Base-by-base conservation (phyloP, 2,329 filamentous ascomycete genomes). In the Aspergillus novoparasiticus region DNA sequence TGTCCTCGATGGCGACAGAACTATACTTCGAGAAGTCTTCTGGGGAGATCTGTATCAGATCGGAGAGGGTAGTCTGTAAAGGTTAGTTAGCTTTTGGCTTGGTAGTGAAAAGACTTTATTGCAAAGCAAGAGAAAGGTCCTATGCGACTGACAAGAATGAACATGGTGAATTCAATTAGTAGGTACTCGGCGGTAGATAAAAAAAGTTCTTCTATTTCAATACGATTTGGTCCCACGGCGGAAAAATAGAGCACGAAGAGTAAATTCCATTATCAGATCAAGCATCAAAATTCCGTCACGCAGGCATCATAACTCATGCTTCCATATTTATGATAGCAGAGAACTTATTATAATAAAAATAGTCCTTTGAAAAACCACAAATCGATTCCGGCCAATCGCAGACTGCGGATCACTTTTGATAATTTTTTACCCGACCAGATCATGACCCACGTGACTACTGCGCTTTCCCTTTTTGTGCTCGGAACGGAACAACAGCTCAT, bases 21-120 rank as follows among this genome's bases (percentile, higher is more conserved):
- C 92, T 96, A 68, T 80, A 79, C 78, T 95, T 95, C 65, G 89
- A 86, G 75, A 98, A 97, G 75, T 97, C 92, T 72, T 92, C 87
- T 1, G 95, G 95, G 36, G 87, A 86, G 80, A 99, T 96, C 80
- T 96, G 92, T 69, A 99, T 93, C 71, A 99, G 85, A 82, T 99
- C 95, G 71, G 93, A 90, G 71, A 99, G 89, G 69, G 95, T 97
- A 50, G 93, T 95, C 95, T 97, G 66, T 26, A 23, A 26, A 55
- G 14, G 58, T 63, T 50, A 64, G 63, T 68, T 55, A 68, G 67
- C 43, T n/a, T 50, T 8, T 36, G 11, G 36, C 45, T 30, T 4
- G n/a, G 30, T 21, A 53, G 34, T 8, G 19, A 54, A 39, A 9
- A 28, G 10, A 26, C 36, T n/a, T 39, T 4, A 16, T 14, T 36